Conservation (phyloP, 192 early-diverging fungal genomes). For the Hyaloraphidium curvatum region DNA sequence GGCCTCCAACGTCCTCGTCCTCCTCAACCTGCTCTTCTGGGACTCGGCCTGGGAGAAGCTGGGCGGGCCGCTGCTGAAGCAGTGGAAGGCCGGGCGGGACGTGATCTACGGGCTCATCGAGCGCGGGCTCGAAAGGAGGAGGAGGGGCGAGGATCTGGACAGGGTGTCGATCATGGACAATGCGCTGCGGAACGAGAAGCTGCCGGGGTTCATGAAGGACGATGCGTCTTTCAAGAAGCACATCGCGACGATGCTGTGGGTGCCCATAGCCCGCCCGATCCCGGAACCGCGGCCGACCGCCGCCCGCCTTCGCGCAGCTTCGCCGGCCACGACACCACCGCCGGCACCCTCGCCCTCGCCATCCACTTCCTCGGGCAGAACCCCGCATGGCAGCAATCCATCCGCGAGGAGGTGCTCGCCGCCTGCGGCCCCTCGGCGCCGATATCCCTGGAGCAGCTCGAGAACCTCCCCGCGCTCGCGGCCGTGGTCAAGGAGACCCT, state of each 20-base stretch:
- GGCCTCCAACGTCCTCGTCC: too few relatives aligned
- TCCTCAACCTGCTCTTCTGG: too few relatives aligned
- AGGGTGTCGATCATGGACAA: background rate
- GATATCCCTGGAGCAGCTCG: background rate
- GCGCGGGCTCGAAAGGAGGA: background rate
- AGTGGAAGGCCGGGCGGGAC: too few relatives aligned
- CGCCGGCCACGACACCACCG: too few relatives aligned
- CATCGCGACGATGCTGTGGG: background rate
- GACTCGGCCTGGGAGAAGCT: too few relatives aligned
- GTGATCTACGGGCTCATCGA: background rate
- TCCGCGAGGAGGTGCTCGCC: background rate
- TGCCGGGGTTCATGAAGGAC: background rate
- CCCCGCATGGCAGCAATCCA: background rate
- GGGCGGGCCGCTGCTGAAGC: too few relatives aligned
- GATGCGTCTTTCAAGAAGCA: background rate
- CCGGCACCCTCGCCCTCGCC: background rate
- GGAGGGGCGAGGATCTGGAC: background rate
- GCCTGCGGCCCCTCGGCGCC: background rate
- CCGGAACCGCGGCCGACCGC: too few relatives aligned
- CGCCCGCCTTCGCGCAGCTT: too few relatives aligned
- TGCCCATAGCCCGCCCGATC: too few relatives aligned
- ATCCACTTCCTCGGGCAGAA: background rate
- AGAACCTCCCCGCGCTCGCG: background rate
- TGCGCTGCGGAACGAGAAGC: background rate
- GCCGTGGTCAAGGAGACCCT: background rate